Base-by-base conservation (phyloP, 805 yeast species). In the Myxozyma geophila region DNA sequence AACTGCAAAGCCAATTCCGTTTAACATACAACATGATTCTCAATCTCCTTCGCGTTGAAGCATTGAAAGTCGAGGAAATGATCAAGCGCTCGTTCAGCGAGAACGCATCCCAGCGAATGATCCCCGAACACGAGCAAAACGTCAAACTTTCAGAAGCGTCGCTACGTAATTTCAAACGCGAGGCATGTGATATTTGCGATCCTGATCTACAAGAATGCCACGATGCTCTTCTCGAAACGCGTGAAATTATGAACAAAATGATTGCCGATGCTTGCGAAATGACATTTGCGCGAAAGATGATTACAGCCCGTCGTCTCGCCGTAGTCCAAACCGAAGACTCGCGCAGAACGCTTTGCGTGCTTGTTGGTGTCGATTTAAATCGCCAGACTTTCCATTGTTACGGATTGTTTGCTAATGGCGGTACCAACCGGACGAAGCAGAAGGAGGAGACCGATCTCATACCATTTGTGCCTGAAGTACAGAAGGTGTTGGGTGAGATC, bases 41-140 rank as follows among this genome's bases (percentile, higher is more conserved):
- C 74, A 95, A 93, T 72, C 77, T 95, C 66, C 80, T 95, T 69
- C 84, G 99, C 74, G 92, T 95, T 62, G 99, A 95, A 75, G 98
- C 98, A 0, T 79, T 95, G 66, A 85, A 88, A 70, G 98, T 95
- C n/a, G 99, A 95, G 74, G 99, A 95, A 74, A 95, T 95, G 96
- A 93, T 95, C 71, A 93, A 92, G 73, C 89, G 93, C 67, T 92
- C 98, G 0, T 95, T 95, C 76, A 85, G 96, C 76, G 99, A 95
- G 74, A 92, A 95, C 72, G 81, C 92, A 0, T 82, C 92, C 0
- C 98, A 93, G 73, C 84, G 91, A 0, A 77, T 92, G 69, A 77
- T 91, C 58, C 98, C 98, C 0, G 96, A 92, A 67, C 95, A 90
- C 72, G 88, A 92, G 74, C 81, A 83, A 71, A 82, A 83, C 66